Evolutionary conservation across 2,329 filamentous ascomycete species (phyloP).

Genomic region (Trichoderma asperellum): DNA sequence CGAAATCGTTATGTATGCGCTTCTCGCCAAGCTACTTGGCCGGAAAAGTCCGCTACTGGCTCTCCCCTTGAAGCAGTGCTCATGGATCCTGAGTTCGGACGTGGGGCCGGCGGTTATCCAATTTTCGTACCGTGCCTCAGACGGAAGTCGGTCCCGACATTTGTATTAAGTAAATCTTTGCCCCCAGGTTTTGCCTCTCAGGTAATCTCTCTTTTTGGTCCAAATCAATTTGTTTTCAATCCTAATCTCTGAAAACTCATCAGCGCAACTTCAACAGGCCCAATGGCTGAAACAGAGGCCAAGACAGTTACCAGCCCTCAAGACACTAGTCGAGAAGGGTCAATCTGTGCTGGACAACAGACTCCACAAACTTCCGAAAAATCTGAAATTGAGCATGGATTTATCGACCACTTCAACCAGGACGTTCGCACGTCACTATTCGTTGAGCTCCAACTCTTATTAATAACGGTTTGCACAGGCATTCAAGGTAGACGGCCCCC

Average conservation of each 20-base stretch:
- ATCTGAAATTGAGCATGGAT: background rate
- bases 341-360: slow-evolving; percentile 3
- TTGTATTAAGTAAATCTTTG: slow-evolving; percentile 10
- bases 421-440: slow-evolving; percentile 47
- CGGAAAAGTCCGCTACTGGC: slow-evolving; percentile 4
- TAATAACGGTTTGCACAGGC: slow-evolving; percentile 56
- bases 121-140: slow-evolving; percentile 14
- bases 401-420: slow-evolving; percentile 33
- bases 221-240: background rate
- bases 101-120: slow-evolving; percentile 25
- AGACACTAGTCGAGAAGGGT: slow-evolving; percentile 20
- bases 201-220: background rate
- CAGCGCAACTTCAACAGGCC: background rate
- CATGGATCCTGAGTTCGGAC: slow-evolving; percentile 19
- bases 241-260: background rate
- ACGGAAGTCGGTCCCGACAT: slow-evolving; percentile 27
- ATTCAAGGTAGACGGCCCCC: slow-evolving; percentile 48
- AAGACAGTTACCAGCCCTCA: slow-evolving; percentile 1
- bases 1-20: background rate
- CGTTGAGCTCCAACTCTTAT: slow-evolving; percentile 51
- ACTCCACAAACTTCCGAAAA: slow-evolving; percentile 2
- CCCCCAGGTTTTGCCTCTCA: background rate
- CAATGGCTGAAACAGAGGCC: slow-evolving; percentile 19
- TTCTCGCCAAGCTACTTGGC: slow-evolving; percentile 10
- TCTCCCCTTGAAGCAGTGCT: background rate